Evolutionary conservation across 352 stramenopile genomes (phyloP).

Genomic region (Globisporangium takayamanum): DNA sequence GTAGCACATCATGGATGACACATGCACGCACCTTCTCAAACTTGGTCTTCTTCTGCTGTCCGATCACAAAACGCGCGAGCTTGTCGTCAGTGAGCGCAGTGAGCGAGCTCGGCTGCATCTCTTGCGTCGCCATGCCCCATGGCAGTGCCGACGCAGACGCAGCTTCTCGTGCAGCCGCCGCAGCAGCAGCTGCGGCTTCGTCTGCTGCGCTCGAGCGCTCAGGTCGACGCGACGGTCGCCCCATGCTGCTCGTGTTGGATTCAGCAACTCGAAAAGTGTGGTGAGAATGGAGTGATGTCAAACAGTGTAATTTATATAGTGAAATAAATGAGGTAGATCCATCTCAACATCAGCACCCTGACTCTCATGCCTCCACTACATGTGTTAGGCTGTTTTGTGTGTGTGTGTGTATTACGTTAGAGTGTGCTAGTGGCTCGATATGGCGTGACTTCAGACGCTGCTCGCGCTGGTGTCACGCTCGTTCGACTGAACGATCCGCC

Average conservation of each 20-base stretch:
- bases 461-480: too few species aligned
- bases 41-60: conserved; percentile 82
- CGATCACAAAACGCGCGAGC: conserved; percentile 69
- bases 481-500: background rate
- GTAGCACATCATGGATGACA: background rate
- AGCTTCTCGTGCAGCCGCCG: background rate
- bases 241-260: background rate
- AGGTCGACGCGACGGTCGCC: background rate
- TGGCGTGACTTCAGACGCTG: too few species aligned
- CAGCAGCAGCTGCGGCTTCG: background rate
- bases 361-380: too few species aligned
- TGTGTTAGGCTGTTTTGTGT: too few species aligned
- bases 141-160: conserved; percentile 20
- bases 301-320: too few species aligned
- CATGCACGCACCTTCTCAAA: conserved; percentile 59
- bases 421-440: too few species aligned
- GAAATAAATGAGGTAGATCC: too few species aligned
- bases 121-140: conserved; percentile 55
- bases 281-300: too few species aligned
- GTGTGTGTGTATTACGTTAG: too few species aligned
- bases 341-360: too few species aligned
- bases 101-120: conserved; percentile 70
- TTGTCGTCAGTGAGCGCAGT: conserved; percentile 68
- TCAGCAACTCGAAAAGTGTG: too few species aligned
- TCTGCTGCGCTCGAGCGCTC: background rate